phyloP scores from a whole-genome alignment of 2,329 filamentous ascomycete species.

The Curvularia lunata region DNA sequence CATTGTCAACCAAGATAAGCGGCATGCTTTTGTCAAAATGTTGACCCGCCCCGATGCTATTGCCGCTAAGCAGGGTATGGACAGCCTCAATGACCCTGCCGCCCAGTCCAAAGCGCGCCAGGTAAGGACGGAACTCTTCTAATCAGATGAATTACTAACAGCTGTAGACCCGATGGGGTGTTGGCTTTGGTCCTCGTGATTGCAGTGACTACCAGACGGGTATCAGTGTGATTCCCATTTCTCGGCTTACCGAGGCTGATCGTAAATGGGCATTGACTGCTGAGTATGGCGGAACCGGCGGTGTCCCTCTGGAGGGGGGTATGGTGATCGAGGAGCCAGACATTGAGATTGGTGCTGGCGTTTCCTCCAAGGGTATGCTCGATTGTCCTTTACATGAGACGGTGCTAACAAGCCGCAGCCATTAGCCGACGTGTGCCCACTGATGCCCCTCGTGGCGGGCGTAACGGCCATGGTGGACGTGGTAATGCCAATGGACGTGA shows the following conservation, averaged over 20 bases:
- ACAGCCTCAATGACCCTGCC: conserved; percentile 74
- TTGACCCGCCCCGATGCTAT: conserved; percentile 85
- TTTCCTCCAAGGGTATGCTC: conserved; percentile 80
- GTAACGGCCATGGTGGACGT: conserved; percentile 14
- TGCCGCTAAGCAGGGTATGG: conserved; percentile 84
- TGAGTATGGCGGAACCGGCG: conserved; percentile 90
- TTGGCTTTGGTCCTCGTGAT: conserved; percentile 94
- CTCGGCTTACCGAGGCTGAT: conserved; percentile 92
- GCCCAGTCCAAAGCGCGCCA: conserved; percentile 67
- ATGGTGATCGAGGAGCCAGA: conserved; percentile 96
- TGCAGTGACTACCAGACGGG: conserved; percentile 96
- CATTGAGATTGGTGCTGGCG: conserved; percentile 96
- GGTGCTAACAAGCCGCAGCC: conserved; percentile 32
- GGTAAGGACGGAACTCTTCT: conserved; percentile 32
- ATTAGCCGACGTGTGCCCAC: conserved; percentile 47
- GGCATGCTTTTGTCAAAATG: conserved; percentile 99
- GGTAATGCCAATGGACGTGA: conserved; percentile 25
- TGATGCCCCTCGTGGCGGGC: conserved; percentile 37
- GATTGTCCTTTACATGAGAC: neutral
- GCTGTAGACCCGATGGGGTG: conserved; percentile 89
- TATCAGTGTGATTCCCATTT: conserved; percentile 90
- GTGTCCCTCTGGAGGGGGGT: conserved; percentile 76
- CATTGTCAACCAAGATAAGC: conserved; percentile 97
- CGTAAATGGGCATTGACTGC: conserved; percentile 96
- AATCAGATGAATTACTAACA: conserved; percentile 23